phyloP scores from a whole-genome alignment of 2,329 filamentous ascomycete genomes.

The Claviceps sp. region DNA sequence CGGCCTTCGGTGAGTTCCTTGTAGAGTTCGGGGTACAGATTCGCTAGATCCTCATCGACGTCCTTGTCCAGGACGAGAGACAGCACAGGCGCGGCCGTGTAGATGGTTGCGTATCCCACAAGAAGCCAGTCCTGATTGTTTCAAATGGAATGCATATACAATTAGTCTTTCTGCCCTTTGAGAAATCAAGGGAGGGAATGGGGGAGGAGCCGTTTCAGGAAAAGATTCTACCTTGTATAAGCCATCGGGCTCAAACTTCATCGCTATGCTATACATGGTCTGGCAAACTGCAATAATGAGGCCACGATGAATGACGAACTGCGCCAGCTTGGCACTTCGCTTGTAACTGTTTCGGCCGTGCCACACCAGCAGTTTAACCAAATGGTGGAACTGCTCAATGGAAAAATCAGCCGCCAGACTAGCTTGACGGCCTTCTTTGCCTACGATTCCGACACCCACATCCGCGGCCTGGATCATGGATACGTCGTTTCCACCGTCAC shows the following conservation, averaged over 20 bases:
- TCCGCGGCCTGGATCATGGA: constrained; percentile 99
- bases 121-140: constrained; percentile 71
- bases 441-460: constrained; percentile 93
- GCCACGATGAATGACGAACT: constrained; percentile 96
- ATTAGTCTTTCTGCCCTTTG: constrained; percentile 13
- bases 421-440: constrained; percentile 92
- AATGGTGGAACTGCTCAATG: constrained; percentile 86
- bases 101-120: constrained; percentile 90
- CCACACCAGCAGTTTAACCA: constrained; percentile 97
- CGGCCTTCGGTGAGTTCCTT: constrained; percentile 88
- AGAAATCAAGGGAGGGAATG: not conserved
- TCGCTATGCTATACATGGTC: constrained; percentile 92
- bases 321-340: constrained; percentile 82
- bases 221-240: constrained; percentile 53
- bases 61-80: constrained; percentile 89
- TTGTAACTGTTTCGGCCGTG: constrained; percentile 97
- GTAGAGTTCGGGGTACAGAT: constrained; percentile 93
- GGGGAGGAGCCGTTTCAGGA: too few relatives aligned
- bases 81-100: constrained; percentile 87
- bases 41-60: constrained; percentile 85
- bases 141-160: constrained; percentile 4
- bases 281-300: constrained; percentile 92
- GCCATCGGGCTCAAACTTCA: constrained; percentile 83
- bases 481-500: constrained; percentile 95
- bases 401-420: constrained; percentile 93